These are phyloP conservation scores for Phytophthora citrophthora DNA, from an alignment of 352 stramenopile species.

Conservation along the genomic window DNA sequence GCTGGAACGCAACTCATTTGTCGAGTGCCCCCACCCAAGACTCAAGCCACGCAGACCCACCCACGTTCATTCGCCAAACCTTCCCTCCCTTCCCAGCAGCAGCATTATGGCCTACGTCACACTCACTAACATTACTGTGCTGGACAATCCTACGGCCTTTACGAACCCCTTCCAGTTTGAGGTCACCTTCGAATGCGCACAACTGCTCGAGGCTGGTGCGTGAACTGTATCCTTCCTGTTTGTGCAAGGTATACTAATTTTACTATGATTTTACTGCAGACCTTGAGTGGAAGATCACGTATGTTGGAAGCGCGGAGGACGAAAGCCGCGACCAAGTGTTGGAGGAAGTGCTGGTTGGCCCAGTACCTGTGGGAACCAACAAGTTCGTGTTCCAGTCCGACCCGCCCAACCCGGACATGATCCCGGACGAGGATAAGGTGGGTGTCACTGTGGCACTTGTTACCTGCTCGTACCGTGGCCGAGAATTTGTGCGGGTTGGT, in stretches of 20 bases:
- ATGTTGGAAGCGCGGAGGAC: constrained; percentile 97
- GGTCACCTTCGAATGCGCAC: constrained; percentile 99
- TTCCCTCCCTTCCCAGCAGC: constrained; percentile 3
- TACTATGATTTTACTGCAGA: constrained; percentile 62
- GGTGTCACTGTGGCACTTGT: constrained; percentile 99
- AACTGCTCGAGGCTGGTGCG: constrained; percentile 94
- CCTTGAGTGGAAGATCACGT: constrained; percentile 99
- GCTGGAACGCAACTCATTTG: constrained; percentile 19
- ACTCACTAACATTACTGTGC: constrained; percentile 95
- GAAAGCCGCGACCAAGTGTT: constrained; percentile 96
- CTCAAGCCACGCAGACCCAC: constrained; percentile 7
- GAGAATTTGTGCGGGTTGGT: constrained; percentile 96
- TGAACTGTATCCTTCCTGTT: not conserved
- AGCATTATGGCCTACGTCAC: constrained; percentile 85
- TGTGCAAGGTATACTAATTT: not conserved
- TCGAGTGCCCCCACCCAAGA: constrained; percentile 5
- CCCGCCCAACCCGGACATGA: constrained; percentile 90
- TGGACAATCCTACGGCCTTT: constrained; percentile 98
- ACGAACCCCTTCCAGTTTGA: constrained; percentile 99
- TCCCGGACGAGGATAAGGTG: constrained; percentile 97
- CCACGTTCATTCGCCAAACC: constrained; percentile 13
- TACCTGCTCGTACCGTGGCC: constrained; percentile 97
- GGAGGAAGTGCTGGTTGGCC: constrained; percentile 98
- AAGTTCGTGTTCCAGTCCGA: constrained; percentile 99
- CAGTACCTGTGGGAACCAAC: constrained; percentile 97